These are phyloP conservation scores for Carallia pectinifolia DNA, from an alignment of 345 rosid species.

Conservation along the genomic window DNA sequence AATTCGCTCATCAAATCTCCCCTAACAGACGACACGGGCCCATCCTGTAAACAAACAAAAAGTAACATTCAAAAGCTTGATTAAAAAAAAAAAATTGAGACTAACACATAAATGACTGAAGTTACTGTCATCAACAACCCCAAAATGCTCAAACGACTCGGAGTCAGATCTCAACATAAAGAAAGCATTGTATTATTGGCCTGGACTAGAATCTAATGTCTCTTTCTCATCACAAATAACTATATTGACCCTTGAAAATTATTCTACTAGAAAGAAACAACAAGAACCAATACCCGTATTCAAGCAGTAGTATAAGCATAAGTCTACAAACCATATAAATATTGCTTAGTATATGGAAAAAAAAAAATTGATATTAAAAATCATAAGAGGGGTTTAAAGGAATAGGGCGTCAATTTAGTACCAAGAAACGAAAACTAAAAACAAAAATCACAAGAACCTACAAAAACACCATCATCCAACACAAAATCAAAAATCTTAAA, in stretches of 20 bases:
- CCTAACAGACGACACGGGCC: slow-evolving; percentile 31
- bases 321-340: too few relatives aligned
- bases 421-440: neutral
- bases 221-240: neutral
- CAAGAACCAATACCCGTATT: too few relatives aligned
- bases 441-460: slow-evolving; percentile 13
- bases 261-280: neutral
- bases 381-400: too few relatives aligned
- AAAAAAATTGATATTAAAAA: too few relatives aligned
- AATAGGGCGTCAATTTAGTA: neutral
- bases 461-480: neutral
- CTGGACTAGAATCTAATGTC: neutral
- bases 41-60: slow-evolving; percentile 37
- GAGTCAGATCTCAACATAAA: neutral
- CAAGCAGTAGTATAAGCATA: too few relatives aligned
- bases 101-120: neutral
- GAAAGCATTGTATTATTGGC: neutral
- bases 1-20: slow-evolving; percentile 73
- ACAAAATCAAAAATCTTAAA: slow-evolving; percentile 4
- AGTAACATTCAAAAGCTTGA: slow-evolving; percentile 13
- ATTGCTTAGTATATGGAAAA: too few relatives aligned
- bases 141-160: neutral
- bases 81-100: neutral
- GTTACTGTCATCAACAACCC: neutral
- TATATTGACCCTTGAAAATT: neutral